Percentiles rank a stretch among this genome's conserved stretches.
Conservation (phyloP, 78 protist species). For the Dictyostelium capitatum region DNA sequence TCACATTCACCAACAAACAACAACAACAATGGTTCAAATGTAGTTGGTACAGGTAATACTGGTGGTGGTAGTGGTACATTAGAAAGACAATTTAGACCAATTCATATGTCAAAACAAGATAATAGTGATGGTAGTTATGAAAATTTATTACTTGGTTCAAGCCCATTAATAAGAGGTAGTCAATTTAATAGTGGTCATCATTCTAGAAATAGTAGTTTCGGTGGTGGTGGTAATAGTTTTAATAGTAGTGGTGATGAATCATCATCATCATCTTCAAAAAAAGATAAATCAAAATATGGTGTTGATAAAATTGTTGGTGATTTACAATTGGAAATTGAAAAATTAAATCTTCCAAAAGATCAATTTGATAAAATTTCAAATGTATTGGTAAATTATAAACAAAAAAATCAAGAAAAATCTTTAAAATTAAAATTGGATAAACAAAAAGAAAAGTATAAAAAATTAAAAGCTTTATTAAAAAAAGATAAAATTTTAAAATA, state of each 20-base stretch:
- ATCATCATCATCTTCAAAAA: not conserved
- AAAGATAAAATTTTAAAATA: slow-evolving; percentile 25
- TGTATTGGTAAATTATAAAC: slow-evolving; percentile 7
- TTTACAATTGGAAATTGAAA: slow-evolving; percentile 51
- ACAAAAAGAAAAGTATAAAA: slow-evolving; percentile 75
- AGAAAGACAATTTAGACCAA: slow-evolving; percentile 14
- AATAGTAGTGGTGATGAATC: slow-evolving; percentile 49
- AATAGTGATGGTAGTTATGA: slow-evolving; percentile 17
- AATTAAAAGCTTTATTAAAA: slow-evolving; percentile 42
- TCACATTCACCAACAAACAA: not conserved
- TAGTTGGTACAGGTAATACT: not conserved
- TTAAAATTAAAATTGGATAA: slow-evolving; percentile 41
- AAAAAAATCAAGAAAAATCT: slow-evolving; percentile 74
- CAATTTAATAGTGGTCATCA: not conserved
- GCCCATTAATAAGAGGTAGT: not conserved
- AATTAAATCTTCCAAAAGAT: slow-evolving; percentile 42
- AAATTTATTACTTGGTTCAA: not conserved
- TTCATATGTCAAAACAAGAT: slow-evolving; percentile 9
- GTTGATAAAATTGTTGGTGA: slow-evolving; percentile 57
- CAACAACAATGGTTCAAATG: not conserved
- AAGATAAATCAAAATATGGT: slow-evolving; percentile 77
- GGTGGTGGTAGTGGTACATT: slow-evolving; percentile 1
- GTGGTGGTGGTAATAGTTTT: not conserved
- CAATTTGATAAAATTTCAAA: slow-evolving; percentile 22
- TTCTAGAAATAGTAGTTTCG: slow-evolving; percentile 1